A percentile compares a stretch with the other conserved stretches of the same genome.
phyloP scores from a whole-genome alignment of 371 early-diverging fungal species.

The Mortierella sp. region DNA sequence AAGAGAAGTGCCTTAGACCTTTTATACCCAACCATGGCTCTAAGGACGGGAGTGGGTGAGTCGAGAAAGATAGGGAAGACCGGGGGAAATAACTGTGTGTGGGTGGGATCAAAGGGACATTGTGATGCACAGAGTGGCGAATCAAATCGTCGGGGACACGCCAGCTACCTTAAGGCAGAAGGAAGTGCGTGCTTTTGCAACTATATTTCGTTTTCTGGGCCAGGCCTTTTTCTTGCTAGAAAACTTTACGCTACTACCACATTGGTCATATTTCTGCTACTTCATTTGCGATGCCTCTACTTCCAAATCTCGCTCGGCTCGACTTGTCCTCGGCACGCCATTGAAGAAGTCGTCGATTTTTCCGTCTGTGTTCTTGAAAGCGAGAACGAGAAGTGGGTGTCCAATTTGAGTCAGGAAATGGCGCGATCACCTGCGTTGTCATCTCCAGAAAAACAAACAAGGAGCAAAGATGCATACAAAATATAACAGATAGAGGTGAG shows the following conservation, averaged over 20 bases:
- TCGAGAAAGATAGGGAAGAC: neutral
- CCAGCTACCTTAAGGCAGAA: neutral
- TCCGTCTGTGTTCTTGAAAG: neutral
- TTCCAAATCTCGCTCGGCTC: too few relatives aligned
- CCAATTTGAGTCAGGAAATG: constrained; percentile 18
- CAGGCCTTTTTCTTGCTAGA: neutral
- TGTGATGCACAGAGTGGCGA: neutral
- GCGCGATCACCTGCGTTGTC: constrained; percentile 26
- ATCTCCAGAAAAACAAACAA: neutral
- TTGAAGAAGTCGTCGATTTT: too few relatives aligned
- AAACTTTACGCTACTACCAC: too few relatives aligned
- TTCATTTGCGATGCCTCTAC: too few relatives aligned
- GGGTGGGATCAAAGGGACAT: neutral
- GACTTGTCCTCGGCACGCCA: too few relatives aligned
- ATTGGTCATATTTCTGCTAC: neutral
- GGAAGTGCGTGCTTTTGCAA: constrained; percentile 28
- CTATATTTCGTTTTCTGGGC: constrained; percentile 10
- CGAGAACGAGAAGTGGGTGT: neutral
- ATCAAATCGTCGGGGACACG: neutral
- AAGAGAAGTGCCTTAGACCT: neutral
- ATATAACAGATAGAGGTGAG: too few relatives aligned
- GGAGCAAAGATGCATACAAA: neutral
- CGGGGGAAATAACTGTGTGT: neutral
- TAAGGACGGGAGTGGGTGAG: neutral
- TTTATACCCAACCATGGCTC: neutral